Conservation (phyloP, 2,329 filamentous ascomycete species). For the Paraconiothyrium sp. region DNA sequence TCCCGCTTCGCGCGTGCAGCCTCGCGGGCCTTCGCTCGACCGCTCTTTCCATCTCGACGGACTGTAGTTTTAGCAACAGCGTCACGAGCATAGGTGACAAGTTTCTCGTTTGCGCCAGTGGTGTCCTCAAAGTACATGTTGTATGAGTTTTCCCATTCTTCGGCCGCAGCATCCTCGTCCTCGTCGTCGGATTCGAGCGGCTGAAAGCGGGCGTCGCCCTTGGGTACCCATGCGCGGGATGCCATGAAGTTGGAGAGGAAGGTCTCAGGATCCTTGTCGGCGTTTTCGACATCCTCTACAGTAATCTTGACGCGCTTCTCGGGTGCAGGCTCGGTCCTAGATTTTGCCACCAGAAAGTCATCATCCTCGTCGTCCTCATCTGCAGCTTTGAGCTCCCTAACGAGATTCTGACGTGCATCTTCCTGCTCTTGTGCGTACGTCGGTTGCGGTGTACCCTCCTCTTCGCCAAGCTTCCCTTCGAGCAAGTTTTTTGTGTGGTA, state of each 20-base stretch:
- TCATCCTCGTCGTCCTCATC: conserved; percentile 68
- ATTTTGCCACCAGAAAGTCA: conserved; percentile 79
- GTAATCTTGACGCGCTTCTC: conserved; percentile 51
- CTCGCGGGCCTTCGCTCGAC: conserved; percentile 81
- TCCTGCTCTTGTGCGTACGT: conserved; percentile 93
- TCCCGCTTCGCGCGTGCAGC: conserved; percentile 80
- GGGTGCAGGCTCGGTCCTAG: conserved; percentile 50
- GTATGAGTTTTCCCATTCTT: conserved; percentile 91
- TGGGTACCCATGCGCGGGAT: conserved; percentile 87
- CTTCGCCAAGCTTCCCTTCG: conserved; percentile 70
- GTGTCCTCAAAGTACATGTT: conserved; percentile 97
- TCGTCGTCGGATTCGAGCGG: conserved; percentile 93
- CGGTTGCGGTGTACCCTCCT: conserved; percentile 65
- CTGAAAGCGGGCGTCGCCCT: conserved; percentile 72
- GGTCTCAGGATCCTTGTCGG: conserved; percentile 88
- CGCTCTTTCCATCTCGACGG: conserved; percentile 80
- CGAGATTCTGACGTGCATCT: conserved; percentile 77
- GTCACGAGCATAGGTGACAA: conserved; percentile 90
- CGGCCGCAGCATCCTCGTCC: conserved; percentile 76
- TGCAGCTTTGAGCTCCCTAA: conserved; percentile 79
- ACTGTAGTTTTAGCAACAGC: conserved; percentile 83
- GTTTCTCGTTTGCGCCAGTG: conserved; percentile 82
- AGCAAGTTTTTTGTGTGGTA: conserved; percentile 94
- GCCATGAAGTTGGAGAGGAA: conserved; percentile 96
- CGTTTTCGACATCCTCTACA: conserved; percentile 70